Evolutionary conservation across 306 rosid species (phyloP), one percentile per base, ranked within the genome.

Genomic region (Neltuma alba): DNA sequence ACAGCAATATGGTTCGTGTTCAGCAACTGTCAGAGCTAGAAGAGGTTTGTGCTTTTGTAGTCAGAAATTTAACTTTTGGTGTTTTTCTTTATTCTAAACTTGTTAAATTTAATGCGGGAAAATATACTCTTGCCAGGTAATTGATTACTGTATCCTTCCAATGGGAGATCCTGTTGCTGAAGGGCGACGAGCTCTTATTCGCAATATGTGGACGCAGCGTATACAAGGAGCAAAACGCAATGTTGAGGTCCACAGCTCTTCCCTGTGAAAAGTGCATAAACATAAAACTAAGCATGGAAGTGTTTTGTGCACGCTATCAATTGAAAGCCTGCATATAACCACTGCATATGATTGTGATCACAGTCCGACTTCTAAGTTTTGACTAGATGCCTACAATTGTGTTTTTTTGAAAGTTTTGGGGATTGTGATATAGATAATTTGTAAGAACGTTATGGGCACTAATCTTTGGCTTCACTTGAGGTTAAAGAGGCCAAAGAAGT

Each of bases 201-300:
- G 93, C 79, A 93, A 93, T 85, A 95, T 95, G 99, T 95, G 99
- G 99, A 95, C 93, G 84, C 96, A 95, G 78, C 94, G 99, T 72
- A 95, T 95, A 74, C 91, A 93, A 88, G 99, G 99, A 79, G 96
- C 89, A 72, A 93, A 93, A 83, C 90, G 91, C 81, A 95, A 95
- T 60, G 97, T 95, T 69, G 99, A 95, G 97, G 99, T 95, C 80
- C 74, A 71, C 74, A 52, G 31, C 28, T 74, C 62, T 71, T 66
- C 37, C 21, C 72, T 9, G 23, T 70, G 61, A 37, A 57, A 70
- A 76, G 42, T 41, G 67, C 27, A 54, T 75, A 28, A 45, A 62
- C 40, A 42, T 54, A 33, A 13, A 4, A 67, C 54, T 45, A 44
- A 76, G 65, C 30, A 52, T 76, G 23, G 4, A 41, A 57, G 31